phyloP scores from a whole-genome alignment of 1,284 basidiomycete genomes.

The Tilletiopsis washingtonensis region DNA sequence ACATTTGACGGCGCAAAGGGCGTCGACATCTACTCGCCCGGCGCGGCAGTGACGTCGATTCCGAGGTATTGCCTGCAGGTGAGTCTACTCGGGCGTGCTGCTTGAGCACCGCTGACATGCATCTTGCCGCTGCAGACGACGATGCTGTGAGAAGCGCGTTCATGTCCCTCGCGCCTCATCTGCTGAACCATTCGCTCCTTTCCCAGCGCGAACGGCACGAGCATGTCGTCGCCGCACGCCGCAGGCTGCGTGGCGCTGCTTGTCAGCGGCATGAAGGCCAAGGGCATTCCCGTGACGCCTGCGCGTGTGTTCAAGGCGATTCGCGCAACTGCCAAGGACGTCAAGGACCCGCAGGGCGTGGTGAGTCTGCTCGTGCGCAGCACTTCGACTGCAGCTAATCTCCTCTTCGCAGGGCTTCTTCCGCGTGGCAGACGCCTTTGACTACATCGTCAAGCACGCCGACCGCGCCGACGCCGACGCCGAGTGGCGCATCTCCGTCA shows the following conservation, averaged over 20 bases:
- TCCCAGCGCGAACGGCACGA: too few species aligned
- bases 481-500: constrained; percentile 40
- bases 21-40: constrained; percentile 46
- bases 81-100: constrained; percentile 46
- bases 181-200: too few species aligned
- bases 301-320: constrained; percentile 45
- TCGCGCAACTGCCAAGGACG: constrained; percentile 42
- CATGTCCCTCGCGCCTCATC: too few species aligned
- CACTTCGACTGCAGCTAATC: too few species aligned
- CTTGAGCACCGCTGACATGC: too few species aligned
- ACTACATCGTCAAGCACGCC: constrained; percentile 40
- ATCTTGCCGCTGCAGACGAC: too few species aligned
- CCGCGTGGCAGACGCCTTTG: constrained; percentile 45
- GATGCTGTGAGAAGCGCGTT: too few species aligned
- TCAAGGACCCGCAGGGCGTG: constrained; percentile 43
- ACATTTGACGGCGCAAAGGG: constrained; percentile 42
- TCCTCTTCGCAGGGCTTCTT: too few species aligned
- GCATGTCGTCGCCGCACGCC: constrained; percentile 47
- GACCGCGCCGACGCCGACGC: constrained; percentile 43
- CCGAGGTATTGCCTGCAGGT: constrained; percentile 46
- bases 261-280: constrained; percentile 42
- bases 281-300: constrained; percentile 42
- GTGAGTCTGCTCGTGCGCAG: too few species aligned
- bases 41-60: constrained; percentile 47
- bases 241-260: constrained; percentile 44